Base-by-base conservation (phyloP, 2,329 filamentous ascomycete species). In the Aplosporella prunicola region DNA sequence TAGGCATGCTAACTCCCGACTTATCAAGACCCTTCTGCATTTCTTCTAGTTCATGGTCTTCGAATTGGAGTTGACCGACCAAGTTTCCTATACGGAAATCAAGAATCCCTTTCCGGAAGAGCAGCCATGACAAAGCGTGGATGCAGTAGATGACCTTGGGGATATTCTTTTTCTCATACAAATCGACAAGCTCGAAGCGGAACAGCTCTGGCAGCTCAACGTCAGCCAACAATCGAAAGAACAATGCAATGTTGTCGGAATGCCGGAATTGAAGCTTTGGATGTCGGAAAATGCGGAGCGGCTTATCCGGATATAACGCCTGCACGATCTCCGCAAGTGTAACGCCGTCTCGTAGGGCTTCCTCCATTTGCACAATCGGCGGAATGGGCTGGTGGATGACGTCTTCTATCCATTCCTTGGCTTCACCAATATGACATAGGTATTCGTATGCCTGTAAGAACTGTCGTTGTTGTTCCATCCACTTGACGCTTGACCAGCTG, bases 161-260 rank as follows among this genome's bases (percentile, higher is more conserved):
- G 1, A 96, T 93, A 52, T 98, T 98, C 64, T 98, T 98, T 69
- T 96, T 98, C 62, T 98, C 93, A 66, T 98, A 98, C 9, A 98
- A 66, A 61, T 98, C 91, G 46, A 96, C 93, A 30, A 96, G 71
- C 58, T 98, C 91, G 58, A 98, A 98, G 40, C 89, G 79, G 60
- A 98, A 98, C 13, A 98, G 73, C 50, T 98, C 93, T 1, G 91
- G 91, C 3, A 98, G 68, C 52, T 94, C 83, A 7, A 95, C 78
- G 43, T 95, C 85, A 45, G 89, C 84, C 1, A 98, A 72, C 47
- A 93, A 94, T 41, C 83, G 78, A 64, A 96, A 96, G 66, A 98
- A 98, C 32, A 91, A 76, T 28, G 87, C 89, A 46, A 96, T 95
- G 48, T 98, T 98, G 71, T 98, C 91, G 1, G 89, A 96, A 60